Conservation (phyloP, 805 yeast species). For the Candida ovalis region DNA sequence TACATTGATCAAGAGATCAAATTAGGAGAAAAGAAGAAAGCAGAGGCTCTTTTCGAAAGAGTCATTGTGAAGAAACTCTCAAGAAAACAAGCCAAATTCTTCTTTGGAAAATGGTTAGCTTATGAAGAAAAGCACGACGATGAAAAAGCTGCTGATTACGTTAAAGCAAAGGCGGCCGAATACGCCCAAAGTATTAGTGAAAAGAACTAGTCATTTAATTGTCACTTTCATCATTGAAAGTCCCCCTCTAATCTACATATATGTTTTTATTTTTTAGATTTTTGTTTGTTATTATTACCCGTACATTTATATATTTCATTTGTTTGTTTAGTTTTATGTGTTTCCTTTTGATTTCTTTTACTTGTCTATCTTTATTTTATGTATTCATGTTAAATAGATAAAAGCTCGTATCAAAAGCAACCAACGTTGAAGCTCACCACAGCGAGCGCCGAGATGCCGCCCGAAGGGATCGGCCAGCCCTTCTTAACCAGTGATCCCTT, state of each 20-base stretch:
- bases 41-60: slow-evolving; percentile 80
- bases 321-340: neutral
- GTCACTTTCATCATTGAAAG: neutral
- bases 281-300: neutral
- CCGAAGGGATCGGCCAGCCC: too few relatives aligned
- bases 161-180: slow-evolving; percentile 86
- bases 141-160: slow-evolving; percentile 70
- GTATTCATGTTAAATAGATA: neutral
- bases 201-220: slow-evolving; percentile 5
- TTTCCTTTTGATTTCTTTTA: neutral
- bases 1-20: slow-evolving; percentile 92
- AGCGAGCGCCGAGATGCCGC: too few relatives aligned
- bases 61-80: slow-evolving; percentile 63
- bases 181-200: slow-evolving; percentile 36
- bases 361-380: neutral
- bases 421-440: too few relatives aligned
- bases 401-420: too few relatives aligned
- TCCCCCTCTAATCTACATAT: neutral
- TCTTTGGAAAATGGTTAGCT: slow-evolving; percentile 87
- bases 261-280: neutral
- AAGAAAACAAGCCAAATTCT: slow-evolving; percentile 88
- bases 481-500: neutral
- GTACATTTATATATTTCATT: slow-evolving; percentile 1
- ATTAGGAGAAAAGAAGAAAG: slow-evolving; percentile 57
- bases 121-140: slow-evolving; percentile 72